Evolutionary conservation across 2,329 filamentous ascomycete genomes (phyloP), one percentile per base, ranked within the genome.

Genomic region (Aspergillus fructus): DNA sequence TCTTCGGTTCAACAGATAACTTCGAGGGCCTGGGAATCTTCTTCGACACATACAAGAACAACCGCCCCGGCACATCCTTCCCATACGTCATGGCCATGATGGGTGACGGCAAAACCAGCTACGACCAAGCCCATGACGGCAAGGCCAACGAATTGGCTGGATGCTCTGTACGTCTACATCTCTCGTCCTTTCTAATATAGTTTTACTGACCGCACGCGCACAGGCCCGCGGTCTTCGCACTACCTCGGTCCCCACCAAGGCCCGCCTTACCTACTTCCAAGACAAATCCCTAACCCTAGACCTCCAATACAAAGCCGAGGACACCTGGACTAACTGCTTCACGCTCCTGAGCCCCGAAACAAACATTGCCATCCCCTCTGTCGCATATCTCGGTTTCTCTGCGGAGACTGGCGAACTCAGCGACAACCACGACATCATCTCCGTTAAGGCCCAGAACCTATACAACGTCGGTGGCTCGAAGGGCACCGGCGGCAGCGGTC

Each of bases 11-110:
- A 65, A 81, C 83, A 30, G 93, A 99, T 78, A 85, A 85, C 63
- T 99, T 97, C 67, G 93, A 99, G 74, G 94, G 94, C 4, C 83
- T 99, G 47, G 94, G 92, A 54, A 84, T 99, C 75, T 97, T 97
- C 80, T 85, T 99, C 78, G 94, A 99, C 74, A 99, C 94, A 45
- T 99, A 99, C 83, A 99, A 99, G 86, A 99, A 99, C 81, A 96
- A 97, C 80, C 87, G 94, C 13, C 93, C 94, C 0, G 94, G 94
- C 43, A 89, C 91, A 42, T 90, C 96, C 47, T 99, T 99, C 78
- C 94, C 94, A 50, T 97, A 96, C 72, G 89, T 99, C 69, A 97
- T 97, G 93, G 93, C 93, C 62, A 97, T 97, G 94, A 82, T 92
- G 65, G 94, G 94, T 59, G 94, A 99, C 74, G 93, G 94, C 61